Evolutionary conservation across 2,329 filamentous ascomycete genomes (phyloP), one percentile per base, ranked within the genome.

Genomic region (Leptographium procerum): DNA sequence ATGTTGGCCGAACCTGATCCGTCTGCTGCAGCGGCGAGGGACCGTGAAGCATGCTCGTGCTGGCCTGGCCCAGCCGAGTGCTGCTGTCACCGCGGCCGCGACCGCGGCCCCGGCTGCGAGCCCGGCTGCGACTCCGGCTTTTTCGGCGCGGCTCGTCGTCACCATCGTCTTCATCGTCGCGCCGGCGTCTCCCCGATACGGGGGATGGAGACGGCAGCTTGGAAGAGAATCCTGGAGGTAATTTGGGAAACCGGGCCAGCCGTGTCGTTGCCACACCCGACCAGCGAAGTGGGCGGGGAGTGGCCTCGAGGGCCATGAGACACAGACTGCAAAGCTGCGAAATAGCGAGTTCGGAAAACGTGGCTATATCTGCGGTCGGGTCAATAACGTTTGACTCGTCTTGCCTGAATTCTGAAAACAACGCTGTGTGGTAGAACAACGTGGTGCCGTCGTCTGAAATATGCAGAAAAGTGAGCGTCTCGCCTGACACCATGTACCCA

Each of bases 401-500:
- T 24, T 47, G n/a, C 13, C 22, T 13, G n/a, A 47, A 47, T 24
- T 24, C 31, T 9, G 51, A 34, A 34, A 53, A 56, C 2, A 48
- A 14, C 19, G 40, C 19, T 10, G 34, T 29, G 34, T 52, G 50
- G 48, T 57, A 47, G 26, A 53, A 31, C 10, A 57, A 40, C 26
- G 56, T 57, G 10, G 56, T 52, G 26, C n/a, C 26, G 26, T 57
- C 28, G 26, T 52, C 48, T 7, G 47, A 50, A 14, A 50, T 28
- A 26, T 22, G 33, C 9, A 51, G 34, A 29, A 33, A 43, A 2
- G 50, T 52, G 28, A 57, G 34, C n/a, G 48, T 57, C 13, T 52
- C 56, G 48, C 56, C 56, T 4, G 33, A 45, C 22, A 51, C 26
- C 48, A 57, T 34, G 34, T 57, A 57, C 4, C 56, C 56, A 14